Base-by-base conservation (phyloP, 2,329 filamentous ascomycete genomes). In the Stachybotrys chlorohalonatus region DNA sequence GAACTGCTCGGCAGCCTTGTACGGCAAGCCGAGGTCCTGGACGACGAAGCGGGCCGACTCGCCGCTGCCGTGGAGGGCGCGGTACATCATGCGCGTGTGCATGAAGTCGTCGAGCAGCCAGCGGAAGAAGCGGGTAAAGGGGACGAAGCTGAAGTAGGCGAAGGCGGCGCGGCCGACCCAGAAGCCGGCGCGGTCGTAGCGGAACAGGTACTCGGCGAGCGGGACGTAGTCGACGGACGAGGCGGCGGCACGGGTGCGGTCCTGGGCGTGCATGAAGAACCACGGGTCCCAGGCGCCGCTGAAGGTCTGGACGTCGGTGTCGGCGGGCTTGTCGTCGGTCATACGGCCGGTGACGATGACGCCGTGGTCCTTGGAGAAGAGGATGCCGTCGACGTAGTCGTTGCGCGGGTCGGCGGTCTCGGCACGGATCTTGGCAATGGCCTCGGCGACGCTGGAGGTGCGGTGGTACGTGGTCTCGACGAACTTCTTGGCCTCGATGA, bases 361-460 rank as follows among this genome's bases (percentile, higher is more conserved):
- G 31, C 85, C 85, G 59, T 82, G 80, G 58, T 77, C 72, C 55
- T 76, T 75, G 13, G 78, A 77, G 67, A 81, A 90, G 55, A 89
- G 68, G 52, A 90, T 89, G 24, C 85, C 87, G 62, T 90, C 88
- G 31, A 92, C 80, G 64, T 89, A 92, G 64, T 90, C 86, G 59
- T 80, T 80, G 47, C 67, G 70, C 9, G 68, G 64, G 55, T 69
- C 68, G 6, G 59, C 62, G 17, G 75, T 72, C 64, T 77, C 77
- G 52, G 76, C 70, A 49, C 75, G 68, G 17, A 88, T 73, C 13
- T 74, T 72, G 6, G 71, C 67, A 49, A 79, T 63, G 56, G 77
- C 72, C 70, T 77, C 73, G 54, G 70, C 69, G 6, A 79, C 70
- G 53, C 77, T 78, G 58, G 68, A 69, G 1, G 73, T 73, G 46